Evolutionary conservation across 108 stramenopile genomes (phyloP).

Genomic region (Epithemia pelagica): DNA sequence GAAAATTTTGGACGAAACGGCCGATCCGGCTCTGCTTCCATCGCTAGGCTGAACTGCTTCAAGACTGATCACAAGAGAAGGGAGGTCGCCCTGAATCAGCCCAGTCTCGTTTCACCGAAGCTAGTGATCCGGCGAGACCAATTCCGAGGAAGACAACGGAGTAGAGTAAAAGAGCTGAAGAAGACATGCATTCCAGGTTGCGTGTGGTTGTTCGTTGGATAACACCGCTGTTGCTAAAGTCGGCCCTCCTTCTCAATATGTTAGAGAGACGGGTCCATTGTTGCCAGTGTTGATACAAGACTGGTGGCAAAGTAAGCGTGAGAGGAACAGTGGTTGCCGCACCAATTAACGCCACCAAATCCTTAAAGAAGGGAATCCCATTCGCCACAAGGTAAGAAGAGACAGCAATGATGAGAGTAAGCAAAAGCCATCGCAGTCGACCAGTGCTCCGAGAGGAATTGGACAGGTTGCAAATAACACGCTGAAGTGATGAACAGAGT

Average conservation of each 20-base stretch:
- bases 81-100: background rate
- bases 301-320: slow-evolving; percentile 52
- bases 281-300: slow-evolving; percentile 15
- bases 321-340: slow-evolving; percentile 60
- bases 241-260: background rate
- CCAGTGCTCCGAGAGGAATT: slow-evolving; percentile 1
- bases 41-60: no score
- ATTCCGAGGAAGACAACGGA: background rate
- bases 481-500: slow-evolving; percentile 60
- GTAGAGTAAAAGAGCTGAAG: background rate
- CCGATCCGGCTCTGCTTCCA: no score
- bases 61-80: background rate
- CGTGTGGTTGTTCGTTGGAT: background rate
- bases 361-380: slow-evolving; percentile 65
- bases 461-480: slow-evolving; percentile 28
- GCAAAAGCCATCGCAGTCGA: slow-evolving; percentile 37
- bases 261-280: background rate
- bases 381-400: slow-evolving; percentile 53
- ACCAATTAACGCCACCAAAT: slow-evolving; percentile 64
- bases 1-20: no score
- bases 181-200: background rate
- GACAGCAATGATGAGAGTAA: slow-evolving; percentile 37
- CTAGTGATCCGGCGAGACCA: background rate
- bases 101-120: background rate
- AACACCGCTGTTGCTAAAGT: background rate